These are phyloP conservation scores for Keithomyces neogunnii DNA, from an alignment of 2,329 filamentous ascomycete genomes.

Conservation along the genomic window DNA sequence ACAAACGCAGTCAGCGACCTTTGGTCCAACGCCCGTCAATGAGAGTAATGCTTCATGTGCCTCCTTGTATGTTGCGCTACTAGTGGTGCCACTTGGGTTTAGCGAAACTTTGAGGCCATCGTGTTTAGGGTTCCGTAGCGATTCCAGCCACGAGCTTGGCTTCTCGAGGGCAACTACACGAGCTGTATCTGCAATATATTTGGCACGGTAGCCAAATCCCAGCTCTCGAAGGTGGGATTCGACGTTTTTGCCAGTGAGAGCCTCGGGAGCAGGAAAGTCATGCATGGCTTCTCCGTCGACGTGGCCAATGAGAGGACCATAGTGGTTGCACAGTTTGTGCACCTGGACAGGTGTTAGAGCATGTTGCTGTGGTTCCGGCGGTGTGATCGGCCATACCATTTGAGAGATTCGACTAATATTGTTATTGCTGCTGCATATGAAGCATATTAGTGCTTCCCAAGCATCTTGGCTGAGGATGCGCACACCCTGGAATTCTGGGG, in stretches of 20 bases:
- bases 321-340: conserved; percentile 80
- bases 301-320: conserved; percentile 67
- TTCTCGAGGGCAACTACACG: conserved; percentile 59
- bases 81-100: conserved; percentile 15
- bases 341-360: conserved; percentile 36
- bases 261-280: conserved; percentile 74
- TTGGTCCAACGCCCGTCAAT: conserved; percentile 86
- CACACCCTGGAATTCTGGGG: conserved; percentile 80
- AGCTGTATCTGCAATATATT: conserved; percentile 84
- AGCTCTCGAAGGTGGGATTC: conserved; percentile 72
- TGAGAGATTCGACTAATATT: conserved; percentile 92
- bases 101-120: conserved; percentile 39
- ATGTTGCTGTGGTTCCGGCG: no score
- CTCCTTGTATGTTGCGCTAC: conserved; percentile 54
- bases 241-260: conserved; percentile 64
- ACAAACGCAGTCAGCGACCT: conserved; percentile 94
- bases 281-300: conserved; percentile 67
- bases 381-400: conserved; percentile 53
- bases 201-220: conserved; percentile 91
- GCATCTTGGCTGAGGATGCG: conserved; percentile 90
- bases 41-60: conserved; percentile 74
- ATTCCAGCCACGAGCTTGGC: conserved; percentile 66
- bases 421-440: conserved; percentile 99
- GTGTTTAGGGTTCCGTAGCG: conserved; percentile 68
- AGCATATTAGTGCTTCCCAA: conserved; percentile 88